Conservation (phyloP, 371 early-diverging fungal genomes). For the Mucor mucedo region DNA sequence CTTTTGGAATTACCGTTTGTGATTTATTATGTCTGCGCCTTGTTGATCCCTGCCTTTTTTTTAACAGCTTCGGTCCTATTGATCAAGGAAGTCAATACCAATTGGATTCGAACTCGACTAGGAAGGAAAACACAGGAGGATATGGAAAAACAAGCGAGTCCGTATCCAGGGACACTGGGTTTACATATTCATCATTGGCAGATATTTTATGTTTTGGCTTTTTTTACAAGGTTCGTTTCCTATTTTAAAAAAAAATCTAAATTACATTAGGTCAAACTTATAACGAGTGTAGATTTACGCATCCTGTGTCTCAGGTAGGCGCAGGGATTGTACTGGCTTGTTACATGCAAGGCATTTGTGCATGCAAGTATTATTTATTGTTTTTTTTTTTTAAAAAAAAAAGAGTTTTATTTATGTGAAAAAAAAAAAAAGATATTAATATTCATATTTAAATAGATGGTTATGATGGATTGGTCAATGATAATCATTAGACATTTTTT, state of each 20-base stretch:
- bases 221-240: conserved; percentile 61
- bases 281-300: conserved; percentile 57
- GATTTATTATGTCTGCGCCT: conserved; percentile 60
- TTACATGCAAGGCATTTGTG: conserved; percentile 77
- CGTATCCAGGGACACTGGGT: conserved; percentile 28
- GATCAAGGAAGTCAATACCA: conserved; percentile 53
- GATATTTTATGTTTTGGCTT: conserved; percentile 83
- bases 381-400: neutral
- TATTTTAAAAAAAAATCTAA: too few species aligned
- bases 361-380: conserved; percentile 37
- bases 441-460: conserved; percentile 33
- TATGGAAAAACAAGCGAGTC: neutral
- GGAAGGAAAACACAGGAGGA: neutral
- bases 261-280: neutral
- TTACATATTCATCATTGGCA: conserved; percentile 90
- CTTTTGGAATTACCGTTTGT: conserved; percentile 42
- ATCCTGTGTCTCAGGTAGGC: conserved; percentile 74
- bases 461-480: conserved; percentile 46
- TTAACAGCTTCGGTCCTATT: conserved; percentile 41
- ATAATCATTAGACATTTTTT: conserved; percentile 11
- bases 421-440: too few species aligned
- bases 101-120: conserved; percentile 43
- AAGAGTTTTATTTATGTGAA: neutral
- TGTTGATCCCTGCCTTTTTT: conserved; percentile 62
- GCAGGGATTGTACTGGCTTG: conserved; percentile 79